These are phyloP conservation scores for Phytophthora pluvialis DNA, from an alignment of 352 stramenopile genomes.

Conservation along the genomic window DNA sequence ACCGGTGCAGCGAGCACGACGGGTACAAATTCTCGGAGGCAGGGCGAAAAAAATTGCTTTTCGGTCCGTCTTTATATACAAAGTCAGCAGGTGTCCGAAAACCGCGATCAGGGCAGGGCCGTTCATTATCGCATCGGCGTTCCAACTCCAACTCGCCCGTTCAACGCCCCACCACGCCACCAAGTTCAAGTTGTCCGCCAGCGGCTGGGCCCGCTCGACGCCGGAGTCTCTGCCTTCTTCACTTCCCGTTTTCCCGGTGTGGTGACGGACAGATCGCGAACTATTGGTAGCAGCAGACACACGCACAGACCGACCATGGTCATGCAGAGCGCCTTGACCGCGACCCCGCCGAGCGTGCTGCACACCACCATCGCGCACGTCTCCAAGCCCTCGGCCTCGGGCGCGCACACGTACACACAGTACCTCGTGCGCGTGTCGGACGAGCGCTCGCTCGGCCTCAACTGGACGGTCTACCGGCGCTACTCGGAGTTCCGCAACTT, in stretches of 20 bases:
- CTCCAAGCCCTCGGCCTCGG: conserved; percentile 59
- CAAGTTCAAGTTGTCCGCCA: conserved; percentile 38
- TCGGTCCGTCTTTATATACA: conserved; percentile 28
- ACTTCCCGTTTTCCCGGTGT: conserved; percentile 25
- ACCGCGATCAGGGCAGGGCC: background rate
- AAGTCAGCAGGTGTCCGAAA: conserved; percentile 23
- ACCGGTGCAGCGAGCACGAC: background rate
- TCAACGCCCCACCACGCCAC: conserved; percentile 7
- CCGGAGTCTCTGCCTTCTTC: conserved; percentile 30
- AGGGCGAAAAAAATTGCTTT: conserved; percentile 21
- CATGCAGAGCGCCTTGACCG: conserved; percentile 38
- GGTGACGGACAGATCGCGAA: background rate
- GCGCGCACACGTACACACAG: conserved; percentile 78
- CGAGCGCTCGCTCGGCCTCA: conserved; percentile 65
- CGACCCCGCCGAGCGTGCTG: conserved; percentile 54
- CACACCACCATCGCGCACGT: conserved; percentile 86
- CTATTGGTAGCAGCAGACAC: background rate
- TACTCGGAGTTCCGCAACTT: conserved; percentile 88
- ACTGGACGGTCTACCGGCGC: conserved; percentile 87
- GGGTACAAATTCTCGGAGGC: background rate
- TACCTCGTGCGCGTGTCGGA: conserved; percentile 88
- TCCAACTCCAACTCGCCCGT: background rate
- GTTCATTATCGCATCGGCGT: conserved; percentile 22
- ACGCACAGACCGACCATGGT: conserved; percentile 29
- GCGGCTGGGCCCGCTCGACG: conserved; percentile 1